These are phyloP conservation scores for Phytopythium vexans DNA, from an alignment of 352 stramenopile species.

Conservation along the genomic window DNA sequence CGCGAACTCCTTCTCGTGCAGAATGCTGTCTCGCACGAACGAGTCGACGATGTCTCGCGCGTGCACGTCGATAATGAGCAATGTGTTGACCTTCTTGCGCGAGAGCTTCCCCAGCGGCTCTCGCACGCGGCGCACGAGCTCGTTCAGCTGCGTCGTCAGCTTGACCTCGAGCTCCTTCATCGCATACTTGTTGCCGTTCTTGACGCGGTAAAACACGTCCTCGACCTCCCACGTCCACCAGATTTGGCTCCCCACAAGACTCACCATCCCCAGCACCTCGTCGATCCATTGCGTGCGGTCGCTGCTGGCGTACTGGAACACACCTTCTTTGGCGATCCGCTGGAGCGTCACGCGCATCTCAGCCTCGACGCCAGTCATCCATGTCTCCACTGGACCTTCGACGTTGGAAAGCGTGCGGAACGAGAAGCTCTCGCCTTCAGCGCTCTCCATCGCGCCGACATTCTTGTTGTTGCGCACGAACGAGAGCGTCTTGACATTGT, in stretches of 20 bases:
- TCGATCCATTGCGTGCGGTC: constrained; percentile 87
- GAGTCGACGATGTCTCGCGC: constrained; percentile 88
- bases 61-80: constrained; percentile 91
- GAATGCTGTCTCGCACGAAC: constrained; percentile 88
- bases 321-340: constrained; percentile 90
- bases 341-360: constrained; percentile 89
- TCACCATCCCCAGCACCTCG: constrained; percentile 90
- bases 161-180: constrained; percentile 92
- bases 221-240: constrained; percentile 95
- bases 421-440: constrained; percentile 88
- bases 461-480: constrained; percentile 90
- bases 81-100: constrained; percentile 92
- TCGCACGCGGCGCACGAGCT: constrained; percentile 90
- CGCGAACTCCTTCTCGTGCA: constrained; percentile 89
- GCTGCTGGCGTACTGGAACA: constrained; percentile 90
- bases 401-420: constrained; percentile 77
- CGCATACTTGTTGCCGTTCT: constrained; percentile 89
- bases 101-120: constrained; percentile 79
- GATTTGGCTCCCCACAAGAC: constrained; percentile 90
- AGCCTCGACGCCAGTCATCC: constrained; percentile 92
- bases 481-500: constrained; percentile 91
- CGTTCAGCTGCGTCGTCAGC: constrained; percentile 87
- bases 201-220: constrained; percentile 89
- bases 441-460: constrained; percentile 89
- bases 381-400: constrained; percentile 90